A percentile compares a stretch with the other conserved stretches of the same genome.
These are phyloP conservation scores for Yamadazyma laniorum DNA, from an alignment of 805 yeast species.

Conservation along the genomic window DNA sequence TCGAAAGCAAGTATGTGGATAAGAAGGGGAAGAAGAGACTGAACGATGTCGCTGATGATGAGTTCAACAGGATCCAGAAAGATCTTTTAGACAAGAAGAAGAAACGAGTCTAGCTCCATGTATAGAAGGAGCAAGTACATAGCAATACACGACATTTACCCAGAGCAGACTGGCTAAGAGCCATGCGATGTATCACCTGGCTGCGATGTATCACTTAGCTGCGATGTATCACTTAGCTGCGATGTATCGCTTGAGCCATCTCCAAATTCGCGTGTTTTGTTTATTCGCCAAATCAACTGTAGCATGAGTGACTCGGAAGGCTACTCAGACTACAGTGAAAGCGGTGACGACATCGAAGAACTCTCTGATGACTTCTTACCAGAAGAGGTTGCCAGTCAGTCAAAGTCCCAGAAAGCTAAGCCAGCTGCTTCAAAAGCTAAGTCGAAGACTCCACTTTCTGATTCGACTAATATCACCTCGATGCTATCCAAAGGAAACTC, in stretches of 20 bases:
- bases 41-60: conserved; percentile 50
- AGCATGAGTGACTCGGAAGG: conserved; percentile 13
- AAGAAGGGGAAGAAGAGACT: conserved; percentile 36
- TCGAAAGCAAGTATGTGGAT: conserved; percentile 51
- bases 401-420: neutral
- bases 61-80: conserved; percentile 46
- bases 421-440: neutral
- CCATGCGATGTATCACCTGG: too few species aligned
- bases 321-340: conserved; percentile 10
- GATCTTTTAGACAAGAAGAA: conserved; percentile 31
- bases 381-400: conserved; percentile 5
- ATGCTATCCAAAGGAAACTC: conserved; percentile 7
- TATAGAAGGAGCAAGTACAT: too few species aligned
- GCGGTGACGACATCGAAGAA: conserved; percentile 2
- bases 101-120: neutral
- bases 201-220: too few species aligned
- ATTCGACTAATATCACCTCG: conserved; percentile 21
- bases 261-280: conserved; percentile 2
- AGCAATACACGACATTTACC: too few species aligned
- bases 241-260: too few species aligned
- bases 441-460: conserved; percentile 20
- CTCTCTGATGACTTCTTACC: conserved; percentile 20
- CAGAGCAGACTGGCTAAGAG: too few species aligned
- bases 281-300: neutral
- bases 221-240: too few species aligned